Base-by-base conservation (phyloP, 805 yeast genomes). In the Spencermartinsiella europaea region DNA sequence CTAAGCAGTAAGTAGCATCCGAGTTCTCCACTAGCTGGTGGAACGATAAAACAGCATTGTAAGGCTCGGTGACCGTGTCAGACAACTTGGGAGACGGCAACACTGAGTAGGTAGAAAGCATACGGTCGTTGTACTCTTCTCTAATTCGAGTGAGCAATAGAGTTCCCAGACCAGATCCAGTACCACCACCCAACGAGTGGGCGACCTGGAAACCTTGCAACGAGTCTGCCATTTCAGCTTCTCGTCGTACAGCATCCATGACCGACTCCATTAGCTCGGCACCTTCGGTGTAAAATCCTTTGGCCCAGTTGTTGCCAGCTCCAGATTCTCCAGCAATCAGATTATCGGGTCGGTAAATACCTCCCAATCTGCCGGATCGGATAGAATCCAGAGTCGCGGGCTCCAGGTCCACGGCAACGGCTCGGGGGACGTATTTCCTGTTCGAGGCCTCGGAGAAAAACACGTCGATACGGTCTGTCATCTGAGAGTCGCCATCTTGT, bases 111-210 rank as follows among this genome's bases (percentile, higher is more conserved):
- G 96, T 89, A 27, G 96, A 95, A 84, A 89, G 81, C 96, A 89
- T 90, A 72, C 96, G 81, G 69, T 89, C 96, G 47, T 93, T 95
- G 64, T 83, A 89, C 66, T 90, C 96, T 66, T 89, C 96, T 68
- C 91, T 80, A 60, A 89, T 85, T 63, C 83, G 82, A 45, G 93
- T 80, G 61, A 90, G 79, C 64, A 89, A 74, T 56, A 89, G 73
- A 38, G 96, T 89, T 64, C 97, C 97, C 89, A 89, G 82, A 69
- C 97, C 97, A 35, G 95, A 85, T 64, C 97, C 97, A 45, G 97
- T 89, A 75, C 97, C 97, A 71, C 97, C 90, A 62, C 90, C 90
- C 38, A 83, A 70, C 15, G 88, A 82, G 64, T 83, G 90, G 28
- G 87, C 74, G 62, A 89, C 83, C 72, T 90, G 97, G 79, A 89